A percentile compares a stretch with the other conserved stretches of the same genome.
Conservation (phyloP, 306 rosid genomes). For the Cucurbita pepo region DNA sequence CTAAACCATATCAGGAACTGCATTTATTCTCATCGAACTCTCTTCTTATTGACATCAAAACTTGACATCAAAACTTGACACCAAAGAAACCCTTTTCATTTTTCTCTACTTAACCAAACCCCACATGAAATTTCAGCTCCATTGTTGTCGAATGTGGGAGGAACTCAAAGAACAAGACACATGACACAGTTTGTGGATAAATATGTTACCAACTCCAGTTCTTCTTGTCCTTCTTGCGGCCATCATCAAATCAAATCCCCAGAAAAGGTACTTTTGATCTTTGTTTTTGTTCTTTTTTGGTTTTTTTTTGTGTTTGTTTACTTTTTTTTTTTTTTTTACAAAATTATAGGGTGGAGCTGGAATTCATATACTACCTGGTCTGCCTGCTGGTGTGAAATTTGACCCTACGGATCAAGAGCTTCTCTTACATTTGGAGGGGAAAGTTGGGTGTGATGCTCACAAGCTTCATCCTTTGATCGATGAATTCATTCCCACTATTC, state of each 20-base stretch:
- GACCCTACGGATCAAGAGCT: conserved; percentile 9
- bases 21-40: conserved; percentile 3
- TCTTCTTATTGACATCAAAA: neutral
- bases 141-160: neutral
- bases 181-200: neutral
- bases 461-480: conserved; percentile 2
- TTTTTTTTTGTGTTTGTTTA: neutral
- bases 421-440: conserved; percentile 3
- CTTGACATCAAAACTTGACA: neutral
- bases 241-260: neutral
- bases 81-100: neutral
- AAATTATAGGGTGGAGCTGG: neutral
- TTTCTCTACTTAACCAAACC: neutral
- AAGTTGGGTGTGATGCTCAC: neutral
- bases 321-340: no score
- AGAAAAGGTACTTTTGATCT: neutral
- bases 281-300: neutral
- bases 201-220: neutral
- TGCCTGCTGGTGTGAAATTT: conserved; percentile 6
- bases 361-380: neutral
- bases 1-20: neutral
- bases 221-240: conserved; percentile 5
- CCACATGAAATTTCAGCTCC: neutral
- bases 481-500: neutral
- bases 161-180: neutral